A percentile compares a stretch with the other conserved stretches of the same genome.
These are phyloP conservation scores for Aspergillus vadensis DNA, from an alignment of 2,329 filamentous ascomycete genomes.

Conservation along the genomic window DNA sequence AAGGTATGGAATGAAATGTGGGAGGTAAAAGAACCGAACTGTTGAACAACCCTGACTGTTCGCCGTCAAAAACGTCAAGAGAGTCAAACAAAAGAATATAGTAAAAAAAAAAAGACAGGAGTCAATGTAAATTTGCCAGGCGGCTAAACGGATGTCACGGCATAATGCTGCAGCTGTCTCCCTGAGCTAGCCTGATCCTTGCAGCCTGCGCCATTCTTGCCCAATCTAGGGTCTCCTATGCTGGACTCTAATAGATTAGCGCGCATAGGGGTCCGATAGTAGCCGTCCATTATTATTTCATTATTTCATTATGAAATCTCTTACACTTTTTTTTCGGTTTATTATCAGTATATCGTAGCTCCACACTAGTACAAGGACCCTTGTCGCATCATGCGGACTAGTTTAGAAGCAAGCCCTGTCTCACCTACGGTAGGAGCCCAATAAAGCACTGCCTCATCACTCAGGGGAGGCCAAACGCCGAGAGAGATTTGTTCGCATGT, in stretches of 20 bases:
- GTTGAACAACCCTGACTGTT: no score
- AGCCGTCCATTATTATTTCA: background rate
- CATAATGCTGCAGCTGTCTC: background rate
- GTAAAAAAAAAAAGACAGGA: background rate
- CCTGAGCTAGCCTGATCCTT: background rate
- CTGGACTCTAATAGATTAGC: background rate
- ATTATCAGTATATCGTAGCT: background rate
- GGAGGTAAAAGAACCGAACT: no score
- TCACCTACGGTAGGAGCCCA: background rate
- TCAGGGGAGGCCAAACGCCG: background rate
- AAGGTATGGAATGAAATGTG: background rate
- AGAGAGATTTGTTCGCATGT: background rate
- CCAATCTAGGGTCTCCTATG: background rate
- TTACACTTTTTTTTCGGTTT: no score
- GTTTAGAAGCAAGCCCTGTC: background rate
- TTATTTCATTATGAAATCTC: background rate
- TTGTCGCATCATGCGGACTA: background rate
- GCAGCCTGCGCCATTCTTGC: background rate
- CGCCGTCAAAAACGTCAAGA: no score
- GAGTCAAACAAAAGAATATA: background rate
- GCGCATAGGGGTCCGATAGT: background rate
- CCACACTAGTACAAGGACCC: background rate
- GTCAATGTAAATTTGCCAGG: background rate
- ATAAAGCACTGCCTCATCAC: background rate
- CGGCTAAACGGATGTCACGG: background rate